Conservation (phyloP, 1,284 basidiomycete species). For the Cutaneotrichosporon spelunceum region DNA sequence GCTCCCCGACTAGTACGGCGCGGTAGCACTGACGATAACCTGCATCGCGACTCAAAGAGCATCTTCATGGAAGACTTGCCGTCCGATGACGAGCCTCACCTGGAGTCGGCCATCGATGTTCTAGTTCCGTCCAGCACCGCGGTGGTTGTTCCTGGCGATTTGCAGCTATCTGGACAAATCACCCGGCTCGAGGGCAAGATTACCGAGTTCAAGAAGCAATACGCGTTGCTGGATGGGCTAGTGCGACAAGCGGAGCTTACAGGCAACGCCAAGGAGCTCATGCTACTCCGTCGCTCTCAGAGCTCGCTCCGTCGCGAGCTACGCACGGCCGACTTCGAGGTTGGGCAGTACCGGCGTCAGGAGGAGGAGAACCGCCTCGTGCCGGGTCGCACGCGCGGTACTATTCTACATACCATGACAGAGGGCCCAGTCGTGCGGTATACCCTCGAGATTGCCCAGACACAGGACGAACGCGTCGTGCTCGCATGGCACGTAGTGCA, state of each 20-base stretch:
- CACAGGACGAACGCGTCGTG: constrained; percentile 66
- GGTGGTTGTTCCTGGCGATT: constrained; percentile 72
- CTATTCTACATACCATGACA: constrained; percentile 67
- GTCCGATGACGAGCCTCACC: constrained; percentile 53
- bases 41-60: constrained; percentile 14
- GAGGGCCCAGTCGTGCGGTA: constrained; percentile 88
- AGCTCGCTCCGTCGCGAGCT: constrained; percentile 76
- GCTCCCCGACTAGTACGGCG: constrained; percentile 7
- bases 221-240: constrained; percentile 74
- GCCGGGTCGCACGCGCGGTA: constrained; percentile 71
- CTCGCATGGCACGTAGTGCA: constrained; percentile 88
- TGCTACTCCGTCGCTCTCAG: constrained; percentile 74
- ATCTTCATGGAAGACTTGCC: constrained; percentile 48
- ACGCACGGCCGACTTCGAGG: constrained; percentile 80
- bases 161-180: constrained; percentile 80
- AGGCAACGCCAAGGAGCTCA: constrained; percentile 79
- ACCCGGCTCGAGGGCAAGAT: constrained; percentile 70
- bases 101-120: constrained; percentile 54
- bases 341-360: constrained; percentile 84
- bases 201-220: constrained; percentile 71
- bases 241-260: constrained; percentile 92
- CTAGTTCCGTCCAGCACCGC: constrained; percentile 53
- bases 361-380: constrained; percentile 77
- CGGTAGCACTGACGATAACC: constrained; percentile 7
- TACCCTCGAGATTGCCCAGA: constrained; percentile 85